Conservation (phyloP, 1,284 basidiomycete genomes). For the Tilletia horrida region DNA sequence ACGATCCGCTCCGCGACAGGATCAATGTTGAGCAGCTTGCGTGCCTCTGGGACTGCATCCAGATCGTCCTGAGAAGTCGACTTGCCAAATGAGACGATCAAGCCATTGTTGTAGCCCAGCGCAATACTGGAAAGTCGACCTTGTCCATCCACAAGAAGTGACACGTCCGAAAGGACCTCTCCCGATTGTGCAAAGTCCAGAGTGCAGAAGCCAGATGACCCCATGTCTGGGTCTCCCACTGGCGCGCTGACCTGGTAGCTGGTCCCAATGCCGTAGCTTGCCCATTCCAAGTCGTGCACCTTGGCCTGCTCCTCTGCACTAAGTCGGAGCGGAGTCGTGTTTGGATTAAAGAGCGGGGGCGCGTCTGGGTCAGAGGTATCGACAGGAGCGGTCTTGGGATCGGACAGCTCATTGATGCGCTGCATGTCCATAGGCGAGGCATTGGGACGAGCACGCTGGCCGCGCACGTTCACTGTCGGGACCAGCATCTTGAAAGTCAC, state of each 20-base stretch:
- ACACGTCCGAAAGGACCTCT: background rate
- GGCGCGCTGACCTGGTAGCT: slow-evolving; percentile 3
- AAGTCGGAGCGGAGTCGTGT: slow-evolving; percentile 7
- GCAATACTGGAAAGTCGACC: background rate
- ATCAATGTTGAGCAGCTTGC: slow-evolving; percentile 2
- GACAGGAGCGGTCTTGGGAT: background rate
- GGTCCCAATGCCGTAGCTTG: background rate
- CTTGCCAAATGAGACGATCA: slow-evolving; percentile 1
- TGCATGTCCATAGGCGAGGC: background rate
- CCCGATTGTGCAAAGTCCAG: slow-evolving; percentile 8
- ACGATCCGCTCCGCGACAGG: background rate
- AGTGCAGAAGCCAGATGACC: background rate
- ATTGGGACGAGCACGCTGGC: background rate
- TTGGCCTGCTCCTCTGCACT: slow-evolving; percentile 7
- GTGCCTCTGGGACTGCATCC: background rate
- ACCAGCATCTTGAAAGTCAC: background rate
- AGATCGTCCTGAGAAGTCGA: background rate
- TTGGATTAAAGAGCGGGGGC: slow-evolving; percentile 3
- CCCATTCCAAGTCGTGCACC: background rate
- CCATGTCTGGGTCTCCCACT: background rate
- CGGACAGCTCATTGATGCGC: slow-evolving; percentile 5
- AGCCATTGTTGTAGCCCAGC: slow-evolving; percentile 8
- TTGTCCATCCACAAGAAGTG: background rate
- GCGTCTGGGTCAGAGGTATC: background rate
- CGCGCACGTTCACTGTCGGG: background rate